Conservation (phyloP, 768 basidiomycete genomes). For the Scleroderma citrinum region DNA sequence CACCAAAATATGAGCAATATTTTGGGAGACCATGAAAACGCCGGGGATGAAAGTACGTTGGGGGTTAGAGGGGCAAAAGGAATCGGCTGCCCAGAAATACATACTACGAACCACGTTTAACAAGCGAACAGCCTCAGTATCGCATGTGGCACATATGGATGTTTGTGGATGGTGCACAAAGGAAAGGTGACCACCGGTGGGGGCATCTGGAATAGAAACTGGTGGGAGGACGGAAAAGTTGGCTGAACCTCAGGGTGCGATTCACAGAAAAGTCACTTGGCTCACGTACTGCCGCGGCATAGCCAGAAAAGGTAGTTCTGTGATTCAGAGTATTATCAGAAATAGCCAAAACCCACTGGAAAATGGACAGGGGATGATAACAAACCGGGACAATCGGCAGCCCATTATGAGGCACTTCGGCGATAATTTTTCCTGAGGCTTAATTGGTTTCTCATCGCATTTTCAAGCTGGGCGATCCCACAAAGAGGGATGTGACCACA, state of each 20-base stretch:
- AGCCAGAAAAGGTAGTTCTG: neutral
- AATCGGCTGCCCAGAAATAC: neutral
- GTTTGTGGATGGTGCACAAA: constrained; percentile 1
- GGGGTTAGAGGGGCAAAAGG: neutral
- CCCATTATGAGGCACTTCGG: too few species aligned
- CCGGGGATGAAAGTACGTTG: neutral
- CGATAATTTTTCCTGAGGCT: neutral
- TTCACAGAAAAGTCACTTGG: neutral
- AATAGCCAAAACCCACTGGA: neutral
- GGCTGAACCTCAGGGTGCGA: neutral
- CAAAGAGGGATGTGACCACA: neutral
- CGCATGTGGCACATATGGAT: neutral
- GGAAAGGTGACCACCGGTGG: constrained; percentile 1
- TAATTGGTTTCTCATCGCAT: neutral
- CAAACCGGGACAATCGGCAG: too few species aligned
- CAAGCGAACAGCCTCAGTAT: constrained; percentile 5
- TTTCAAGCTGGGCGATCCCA: neutral
- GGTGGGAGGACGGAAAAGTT: neutral
- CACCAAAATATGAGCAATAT: neutral
- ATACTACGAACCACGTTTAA: constrained; percentile 2
- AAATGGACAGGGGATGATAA: neutral
- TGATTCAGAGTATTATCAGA: neutral
- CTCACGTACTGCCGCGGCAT: neutral
- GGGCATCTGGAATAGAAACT: neutral
- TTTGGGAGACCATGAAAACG: constrained; percentile 1